phyloP scores from a whole-genome alignment of 2,329 filamentous ascomycete species.

The Fusarium mundagurra region DNA sequence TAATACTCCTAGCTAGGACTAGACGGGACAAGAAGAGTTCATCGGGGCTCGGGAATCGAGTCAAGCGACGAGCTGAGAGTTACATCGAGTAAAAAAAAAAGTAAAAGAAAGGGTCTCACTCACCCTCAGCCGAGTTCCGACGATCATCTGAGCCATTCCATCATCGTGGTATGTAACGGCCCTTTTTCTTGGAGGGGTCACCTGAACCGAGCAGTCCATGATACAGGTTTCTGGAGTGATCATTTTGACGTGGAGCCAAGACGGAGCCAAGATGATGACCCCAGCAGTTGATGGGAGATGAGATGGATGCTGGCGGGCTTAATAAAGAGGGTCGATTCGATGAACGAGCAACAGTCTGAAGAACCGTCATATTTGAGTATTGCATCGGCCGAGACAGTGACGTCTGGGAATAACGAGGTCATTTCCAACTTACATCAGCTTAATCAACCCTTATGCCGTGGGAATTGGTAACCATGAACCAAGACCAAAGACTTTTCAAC shows the following conservation, averaged over 20 bases:
- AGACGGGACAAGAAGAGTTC: background rate
- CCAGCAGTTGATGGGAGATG: background rate
- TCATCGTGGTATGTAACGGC: slow-evolving; percentile 10
- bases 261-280: slow-evolving; percentile 11
- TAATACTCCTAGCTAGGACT: background rate
- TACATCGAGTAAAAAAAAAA: background rate
- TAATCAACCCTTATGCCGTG: background rate
- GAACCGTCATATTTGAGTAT: background rate
- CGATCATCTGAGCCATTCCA: slow-evolving; percentile 14
- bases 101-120: slow-evolving; percentile 4
- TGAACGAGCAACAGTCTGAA: background rate
- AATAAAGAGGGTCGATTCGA: slow-evolving; percentile 7
- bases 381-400: background rate
- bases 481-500: background rate
- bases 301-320: slow-evolving; percentile 9
- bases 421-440: background rate
- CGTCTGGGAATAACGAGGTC: background rate
- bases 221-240: slow-evolving; percentile 17
- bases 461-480: background rate
- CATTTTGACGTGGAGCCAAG: slow-evolving; percentile 25
- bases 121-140: slow-evolving; percentile 11
- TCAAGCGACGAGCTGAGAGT: slow-evolving; percentile 3
- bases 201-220: slow-evolving; percentile 5
- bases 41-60: slow-evolving; percentile 13
- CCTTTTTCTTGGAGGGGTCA: slow-evolving; percentile 18